These are phyloP conservation scores for Emericellopsis cladophorae DNA, from an alignment of 2,329 filamentous ascomycete genomes.

Conservation along the genomic window DNA sequence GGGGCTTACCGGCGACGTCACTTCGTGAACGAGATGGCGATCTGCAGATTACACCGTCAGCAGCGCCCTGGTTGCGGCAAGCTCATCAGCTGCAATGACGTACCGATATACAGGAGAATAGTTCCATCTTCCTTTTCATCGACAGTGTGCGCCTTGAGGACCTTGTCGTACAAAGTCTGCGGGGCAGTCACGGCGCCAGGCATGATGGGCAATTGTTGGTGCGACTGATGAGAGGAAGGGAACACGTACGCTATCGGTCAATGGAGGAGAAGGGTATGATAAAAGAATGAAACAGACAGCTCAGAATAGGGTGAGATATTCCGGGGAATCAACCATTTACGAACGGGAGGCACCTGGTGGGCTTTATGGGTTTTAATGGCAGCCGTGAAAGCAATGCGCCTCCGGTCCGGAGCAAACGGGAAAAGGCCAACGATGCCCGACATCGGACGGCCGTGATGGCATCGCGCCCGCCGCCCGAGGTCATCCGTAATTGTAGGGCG, in stretches of 20 bases:
- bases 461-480: neutral
- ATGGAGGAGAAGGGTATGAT: too few species aligned
- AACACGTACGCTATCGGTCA: too few species aligned
- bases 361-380: neutral
- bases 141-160: slow-evolving; percentile 87
- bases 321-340: neutral
- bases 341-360: neutral
- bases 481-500: neutral
- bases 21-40: slow-evolving; percentile 93
- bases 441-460: neutral
- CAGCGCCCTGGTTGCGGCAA: too few species aligned
- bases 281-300: neutral
- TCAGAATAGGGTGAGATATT: neutral
- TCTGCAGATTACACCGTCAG: slow-evolving; percentile 33
- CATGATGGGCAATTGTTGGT: slow-evolving; percentile 41
- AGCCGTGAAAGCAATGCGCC: neutral
- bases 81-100: neutral
- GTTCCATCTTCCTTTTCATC: slow-evolving; percentile 93
- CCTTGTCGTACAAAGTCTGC: slow-evolving; percentile 93
- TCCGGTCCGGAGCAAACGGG: neutral
- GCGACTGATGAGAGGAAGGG: neutral
- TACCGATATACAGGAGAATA: slow-evolving; percentile 84
- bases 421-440: neutral
- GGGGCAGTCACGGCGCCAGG: slow-evolving; percentile 59
- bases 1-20: slow-evolving; percentile 75